Evolutionary conservation across 352 stramenopile species (phyloP), one percentile per base, ranked within the genome.

Genomic region (Phytophthora cryptogea): DNA sequence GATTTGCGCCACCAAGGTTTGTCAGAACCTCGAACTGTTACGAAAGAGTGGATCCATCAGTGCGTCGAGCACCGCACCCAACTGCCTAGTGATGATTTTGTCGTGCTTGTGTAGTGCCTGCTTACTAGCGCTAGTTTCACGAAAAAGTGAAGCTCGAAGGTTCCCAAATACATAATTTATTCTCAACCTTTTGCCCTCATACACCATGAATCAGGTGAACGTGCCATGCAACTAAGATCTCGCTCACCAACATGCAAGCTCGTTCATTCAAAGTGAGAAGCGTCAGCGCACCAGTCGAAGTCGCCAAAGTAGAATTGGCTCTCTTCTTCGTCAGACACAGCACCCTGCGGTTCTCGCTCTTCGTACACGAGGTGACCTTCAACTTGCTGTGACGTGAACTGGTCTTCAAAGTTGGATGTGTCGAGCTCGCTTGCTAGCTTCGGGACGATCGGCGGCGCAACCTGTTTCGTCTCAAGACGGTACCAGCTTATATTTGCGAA

Each of bases 401-500:
- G 80, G 6, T 76, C 54, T 67, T 90, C 81, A 51, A 92, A 90
- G 44, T 92, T 86, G 28, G 73, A 88, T 44, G 82, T 90, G 48
- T 93, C 83, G 37, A 79, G 55, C 32, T 73, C 51, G 26, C 65
- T 56, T 3, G 58, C 54, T 14, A 91, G 50, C 31, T 71, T 81
- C 3, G 81, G 83, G 26, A 81, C 59, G 20, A 89, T 71, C 23
- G 84, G 84, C 20, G 83, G 83, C 31, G 77, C 57, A 2, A 90
- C 82, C 17, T 90, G 80, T 54, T 92, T 92, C 37, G 83, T 78
- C 20, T 80, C 74, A 10, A 95, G 73, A 51, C 80, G 76, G 52
- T 89, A 82, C 86, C 83, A 93, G 62, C 89, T 84, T 57, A 95
- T 72, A 48, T 70, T 76, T 11, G 50, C 61, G 42, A 94, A 89